phyloP scores from a whole-genome alignment of 768 basidiomycete genomes.

The Tulasnella calospora region DNA sequence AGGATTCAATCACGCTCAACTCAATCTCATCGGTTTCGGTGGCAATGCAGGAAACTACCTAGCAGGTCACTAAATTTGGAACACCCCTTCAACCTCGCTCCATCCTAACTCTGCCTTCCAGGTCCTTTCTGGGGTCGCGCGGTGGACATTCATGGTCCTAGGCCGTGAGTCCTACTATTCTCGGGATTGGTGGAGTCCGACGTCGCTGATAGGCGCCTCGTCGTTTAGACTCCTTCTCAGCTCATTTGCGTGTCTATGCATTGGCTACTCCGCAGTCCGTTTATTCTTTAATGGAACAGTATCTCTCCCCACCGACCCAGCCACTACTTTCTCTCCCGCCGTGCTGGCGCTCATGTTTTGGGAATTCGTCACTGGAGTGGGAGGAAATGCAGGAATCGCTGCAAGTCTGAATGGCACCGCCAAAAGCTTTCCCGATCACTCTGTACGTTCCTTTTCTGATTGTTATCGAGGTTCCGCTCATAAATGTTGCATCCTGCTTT shows the following conservation, averaged over 20 bases:
- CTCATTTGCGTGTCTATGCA: slow-evolving; percentile 55
- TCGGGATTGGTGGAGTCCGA: neutral
- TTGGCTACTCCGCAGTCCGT: slow-evolving; percentile 72
- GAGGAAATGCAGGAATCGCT: slow-evolving; percentile 65
- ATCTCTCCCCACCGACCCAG: slow-evolving; percentile 36
- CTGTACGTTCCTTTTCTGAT: slow-evolving; percentile 44
- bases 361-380: slow-evolving; percentile 68
- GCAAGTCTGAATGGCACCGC: slow-evolving; percentile 78
- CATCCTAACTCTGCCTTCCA: slow-evolving; percentile 55
- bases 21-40: slow-evolving; percentile 60
- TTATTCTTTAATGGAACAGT: slow-evolving; percentile 56
- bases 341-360: slow-evolving; percentile 55
- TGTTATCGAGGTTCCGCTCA: neutral
- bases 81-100: slow-evolving; percentile 51
- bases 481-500: neutral
- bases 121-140: slow-evolving; percentile 78
- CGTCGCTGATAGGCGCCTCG: slow-evolving; percentile 1
- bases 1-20: slow-evolving; percentile 62
- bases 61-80: slow-evolving; percentile 45
- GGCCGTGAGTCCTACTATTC: slow-evolving; percentile 35
- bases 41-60: neutral
- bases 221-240: slow-evolving; percentile 49
- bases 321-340: slow-evolving; percentile 40
- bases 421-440: slow-evolving; percentile 68
- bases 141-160: slow-evolving; percentile 68